Base-by-base conservation (phyloP, 164 flowering plant genomes). In the Vitis vinifera region DNA sequence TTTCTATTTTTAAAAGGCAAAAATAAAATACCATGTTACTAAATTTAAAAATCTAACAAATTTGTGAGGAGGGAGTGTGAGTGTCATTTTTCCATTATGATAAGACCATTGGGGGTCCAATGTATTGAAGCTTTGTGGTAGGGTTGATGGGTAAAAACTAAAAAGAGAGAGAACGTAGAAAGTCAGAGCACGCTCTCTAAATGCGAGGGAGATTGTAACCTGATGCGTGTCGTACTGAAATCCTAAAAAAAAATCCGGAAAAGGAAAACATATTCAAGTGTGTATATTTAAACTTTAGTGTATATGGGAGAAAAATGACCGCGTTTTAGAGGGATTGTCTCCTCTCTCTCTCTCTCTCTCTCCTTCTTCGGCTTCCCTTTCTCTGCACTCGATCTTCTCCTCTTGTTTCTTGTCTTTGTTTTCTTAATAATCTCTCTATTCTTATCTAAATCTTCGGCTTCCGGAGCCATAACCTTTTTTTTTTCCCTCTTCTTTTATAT, bases 281-380 rank as follows among this genome's bases (percentile, higher is more conserved):
- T 8, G 14, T 53, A 53, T 10, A 53, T 53, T 53, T 53, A 13
- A 53, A 23, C 27, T 27, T 59, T 17, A 37, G 44, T 3, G 44
- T 37, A 37, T 37, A 69, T 75, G 76, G 8, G 62, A 31, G 75
- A 69, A 71, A 73, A 76, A 80, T 73, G 82, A 80, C 84, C 80
- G 81, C 80, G 72, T 76, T 71, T 79, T 73, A 37, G 69, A 65
- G 71, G 69, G 78, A 52, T 62, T 76, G 63, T 75, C 73, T 51
- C 71, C 71, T 71, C 71, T 59, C 15, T 63, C 49, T 4, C 17
- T 51, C 16, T 1, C 47, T 15, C 59, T 49, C 64, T 17, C 49
- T 37, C 17, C n/a, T 15, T 44, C 55, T 29, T 27, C 27, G 27
- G 27, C 27, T 67, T 27, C 30, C 17, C 66, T 37, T 37, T 37